These are phyloP conservation scores for Cystobasidium sp. DNA, from an alignment of 1,284 basidiomycete genomes.

Conservation along the genomic window DNA sequence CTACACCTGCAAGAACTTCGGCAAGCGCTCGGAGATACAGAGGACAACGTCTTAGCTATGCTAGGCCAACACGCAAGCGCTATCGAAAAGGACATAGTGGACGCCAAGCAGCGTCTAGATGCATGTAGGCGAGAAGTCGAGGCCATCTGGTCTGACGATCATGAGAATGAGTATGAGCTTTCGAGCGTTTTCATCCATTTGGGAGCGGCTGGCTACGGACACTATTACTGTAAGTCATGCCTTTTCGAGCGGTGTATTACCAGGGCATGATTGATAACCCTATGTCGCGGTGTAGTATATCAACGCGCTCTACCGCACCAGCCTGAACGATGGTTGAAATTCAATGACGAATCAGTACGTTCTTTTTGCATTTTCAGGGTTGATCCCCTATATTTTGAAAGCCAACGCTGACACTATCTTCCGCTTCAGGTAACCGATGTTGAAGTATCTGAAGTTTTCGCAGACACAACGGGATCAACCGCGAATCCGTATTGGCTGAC, in stretches of 20 bases:
- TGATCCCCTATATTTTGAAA: not conserved
- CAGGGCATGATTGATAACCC: not conserved
- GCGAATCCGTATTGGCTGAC: conserved; percentile 46
- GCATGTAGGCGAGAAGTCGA: conserved; percentile 65
- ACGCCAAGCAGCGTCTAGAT: conserved; percentile 29
- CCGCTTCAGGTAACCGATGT: conserved; percentile 41
- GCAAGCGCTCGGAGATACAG: not conserved
- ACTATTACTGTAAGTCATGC: not conserved
- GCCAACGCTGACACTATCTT: not conserved
- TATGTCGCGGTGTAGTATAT: conserved; percentile 61
- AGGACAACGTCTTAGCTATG: conserved; percentile 4
- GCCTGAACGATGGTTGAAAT: conserved; percentile 89
- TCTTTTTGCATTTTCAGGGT: not conserved
- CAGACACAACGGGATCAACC: conserved; percentile 43
- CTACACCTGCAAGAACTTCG: not conserved
- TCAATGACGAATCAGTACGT: conserved; percentile 45
- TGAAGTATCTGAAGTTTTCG: conserved; percentile 41
- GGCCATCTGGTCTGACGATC: conserved; percentile 73
- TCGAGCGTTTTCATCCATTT: conserved; percentile 96
- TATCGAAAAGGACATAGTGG: conserved; percentile 60
- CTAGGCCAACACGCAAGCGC: conserved; percentile 67
- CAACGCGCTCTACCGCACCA: conserved; percentile 75
- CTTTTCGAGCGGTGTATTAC: not conserved
- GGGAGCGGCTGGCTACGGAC: conserved; percentile 59
- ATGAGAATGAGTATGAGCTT: conserved; percentile 78